Evolutionary conservation across 2,329 filamentous ascomycete genomes (phyloP).

Genomic region (Calonectria honghensis): DNA sequence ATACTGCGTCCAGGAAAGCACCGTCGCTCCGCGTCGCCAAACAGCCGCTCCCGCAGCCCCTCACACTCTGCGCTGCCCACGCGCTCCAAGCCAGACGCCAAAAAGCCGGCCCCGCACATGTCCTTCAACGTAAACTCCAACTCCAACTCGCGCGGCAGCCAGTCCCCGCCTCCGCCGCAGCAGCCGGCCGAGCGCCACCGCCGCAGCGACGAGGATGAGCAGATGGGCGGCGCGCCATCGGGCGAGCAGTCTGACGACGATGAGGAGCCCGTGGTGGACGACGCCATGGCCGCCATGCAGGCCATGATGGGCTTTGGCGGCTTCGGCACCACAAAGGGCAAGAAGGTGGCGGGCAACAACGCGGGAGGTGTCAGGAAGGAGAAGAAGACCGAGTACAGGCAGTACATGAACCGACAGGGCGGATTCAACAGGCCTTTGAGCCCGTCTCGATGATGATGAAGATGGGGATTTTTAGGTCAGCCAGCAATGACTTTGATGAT

Average conservation of each 20-base stretch:
- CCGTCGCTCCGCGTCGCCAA: conserved; percentile 63
- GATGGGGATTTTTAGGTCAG: neutral
- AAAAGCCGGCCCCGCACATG: conserved; percentile 53
- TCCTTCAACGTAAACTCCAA: conserved; percentile 58
- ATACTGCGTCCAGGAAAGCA: conserved; percentile 48
- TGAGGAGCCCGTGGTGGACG: conserved; percentile 72
- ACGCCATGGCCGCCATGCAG: conserved; percentile 83
- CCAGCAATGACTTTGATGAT: conserved; percentile 32
- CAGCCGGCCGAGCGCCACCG: conserved; percentile 35
- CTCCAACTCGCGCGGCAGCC: conserved; percentile 52
- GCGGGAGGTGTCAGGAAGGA: conserved; percentile 89
- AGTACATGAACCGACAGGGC: conserved; percentile 94
- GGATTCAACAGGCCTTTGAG: conserved; percentile 88
- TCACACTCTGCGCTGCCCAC: conserved; percentile 58
- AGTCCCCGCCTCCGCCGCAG: conserved; percentile 48
- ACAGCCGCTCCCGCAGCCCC: conserved; percentile 48
- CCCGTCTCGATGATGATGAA: conserved; percentile 64
- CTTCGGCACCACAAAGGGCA: conserved; percentile 91
- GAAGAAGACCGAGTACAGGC: conserved; percentile 95
- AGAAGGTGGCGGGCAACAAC: conserved; percentile 91
- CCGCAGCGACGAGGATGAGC: conserved; percentile 47
- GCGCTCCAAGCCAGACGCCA: conserved; percentile 56
- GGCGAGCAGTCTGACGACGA: conserved; percentile 53
- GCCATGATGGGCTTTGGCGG: conserved; percentile 92
- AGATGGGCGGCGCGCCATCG: conserved; percentile 57